phyloP scores from a whole-genome alignment of 768 basidiomycete species.

The Termitomyces sp. region DNA sequence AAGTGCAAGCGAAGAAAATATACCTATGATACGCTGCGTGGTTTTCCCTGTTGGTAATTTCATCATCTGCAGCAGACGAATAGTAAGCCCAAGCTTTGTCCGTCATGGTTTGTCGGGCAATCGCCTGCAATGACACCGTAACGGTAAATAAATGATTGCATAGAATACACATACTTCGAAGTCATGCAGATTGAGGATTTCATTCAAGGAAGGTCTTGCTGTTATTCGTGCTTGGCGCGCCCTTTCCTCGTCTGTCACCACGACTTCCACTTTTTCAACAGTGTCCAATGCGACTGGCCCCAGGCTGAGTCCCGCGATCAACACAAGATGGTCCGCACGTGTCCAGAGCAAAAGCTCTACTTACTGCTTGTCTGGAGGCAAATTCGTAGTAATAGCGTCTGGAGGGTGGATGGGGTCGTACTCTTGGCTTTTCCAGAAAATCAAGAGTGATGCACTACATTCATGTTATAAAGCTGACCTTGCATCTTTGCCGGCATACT shows the following conservation, averaged over 20 bases:
- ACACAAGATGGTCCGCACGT: slow-evolving; percentile 3
- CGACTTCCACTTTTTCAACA: slow-evolving; percentile 54
- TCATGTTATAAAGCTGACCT: slow-evolving; percentile 48
- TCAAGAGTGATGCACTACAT: not conserved
- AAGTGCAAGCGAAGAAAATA: not conserved
- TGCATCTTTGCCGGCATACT: slow-evolving; percentile 87
- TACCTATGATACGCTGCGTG: slow-evolving; percentile 88
- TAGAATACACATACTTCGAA: slow-evolving; percentile 61
- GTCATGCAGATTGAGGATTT: slow-evolving; percentile 88
- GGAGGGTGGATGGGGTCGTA: slow-evolving; percentile 91
- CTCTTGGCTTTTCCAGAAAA: slow-evolving; percentile 43
- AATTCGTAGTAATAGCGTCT: slow-evolving; percentile 68
- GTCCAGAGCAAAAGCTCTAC: slow-evolving; percentile 11
- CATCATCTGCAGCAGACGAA: slow-evolving; percentile 94
- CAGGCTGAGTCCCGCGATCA: slow-evolving; percentile 31
- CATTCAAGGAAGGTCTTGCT: slow-evolving; percentile 65
- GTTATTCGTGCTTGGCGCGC: slow-evolving; percentile 55
- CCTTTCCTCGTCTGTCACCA: slow-evolving; percentile 67
- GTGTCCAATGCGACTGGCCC: slow-evolving; percentile 70
- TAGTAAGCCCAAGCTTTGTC: slow-evolving; percentile 97
- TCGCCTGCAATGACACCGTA: slow-evolving; percentile 42
- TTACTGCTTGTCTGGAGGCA: slow-evolving; percentile 83
- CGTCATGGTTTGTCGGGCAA: slow-evolving; percentile 76
- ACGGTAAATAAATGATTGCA: not conserved
- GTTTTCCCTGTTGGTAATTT: slow-evolving; percentile 87